Conservation (phyloP, 768 basidiomycete genomes). For the Termitomyces eurrhizus region DNA sequence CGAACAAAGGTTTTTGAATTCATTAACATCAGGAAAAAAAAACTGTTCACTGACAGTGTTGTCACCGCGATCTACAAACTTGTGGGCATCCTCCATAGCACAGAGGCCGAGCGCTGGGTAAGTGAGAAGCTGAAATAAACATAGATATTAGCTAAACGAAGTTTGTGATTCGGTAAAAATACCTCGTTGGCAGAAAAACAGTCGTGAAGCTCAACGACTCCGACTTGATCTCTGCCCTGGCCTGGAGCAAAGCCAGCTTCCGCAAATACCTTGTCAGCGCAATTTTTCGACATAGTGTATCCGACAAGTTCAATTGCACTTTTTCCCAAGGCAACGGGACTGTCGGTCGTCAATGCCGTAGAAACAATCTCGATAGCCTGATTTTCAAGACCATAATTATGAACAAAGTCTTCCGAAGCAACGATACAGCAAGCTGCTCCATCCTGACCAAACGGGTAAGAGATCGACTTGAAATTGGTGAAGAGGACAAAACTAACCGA, state of each 20-base stretch:
- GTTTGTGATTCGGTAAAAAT: background rate
- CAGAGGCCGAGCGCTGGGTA: slow-evolving; percentile 81
- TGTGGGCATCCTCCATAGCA: slow-evolving; percentile 60
- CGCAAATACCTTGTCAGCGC: slow-evolving; percentile 65
- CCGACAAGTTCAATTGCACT: slow-evolving; percentile 84
- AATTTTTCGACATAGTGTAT: slow-evolving; percentile 67
- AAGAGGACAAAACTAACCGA: slow-evolving; percentile 41
- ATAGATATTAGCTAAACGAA: background rate
- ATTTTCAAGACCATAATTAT: slow-evolving; percentile 67
- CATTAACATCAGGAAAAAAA: background rate
- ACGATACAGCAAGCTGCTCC: slow-evolving; percentile 76
- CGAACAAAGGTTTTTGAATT: background rate
- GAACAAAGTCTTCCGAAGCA: slow-evolving; percentile 77
- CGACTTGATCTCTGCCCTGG: slow-evolving; percentile 65
- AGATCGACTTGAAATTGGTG: too few relatives aligned
- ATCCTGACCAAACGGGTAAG: slow-evolving; percentile 38
- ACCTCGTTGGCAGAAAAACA: slow-evolving; percentile 85
- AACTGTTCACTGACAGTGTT: slow-evolving; percentile 59
- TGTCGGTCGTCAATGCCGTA: slow-evolving; percentile 63
- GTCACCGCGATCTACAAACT: slow-evolving; percentile 69
- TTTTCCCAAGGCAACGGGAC: slow-evolving; percentile 57
- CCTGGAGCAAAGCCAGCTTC: slow-evolving; percentile 67
- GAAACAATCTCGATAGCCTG: slow-evolving; percentile 84
- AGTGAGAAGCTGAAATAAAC: slow-evolving; percentile 55
- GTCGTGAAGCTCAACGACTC: slow-evolving; percentile 85